Percentiles rank a stretch among this genome's conserved stretches.
Conservation (phyloP, 2,329 filamentous ascomycete genomes). For the Neocatenulostroma microsporum region DNA sequence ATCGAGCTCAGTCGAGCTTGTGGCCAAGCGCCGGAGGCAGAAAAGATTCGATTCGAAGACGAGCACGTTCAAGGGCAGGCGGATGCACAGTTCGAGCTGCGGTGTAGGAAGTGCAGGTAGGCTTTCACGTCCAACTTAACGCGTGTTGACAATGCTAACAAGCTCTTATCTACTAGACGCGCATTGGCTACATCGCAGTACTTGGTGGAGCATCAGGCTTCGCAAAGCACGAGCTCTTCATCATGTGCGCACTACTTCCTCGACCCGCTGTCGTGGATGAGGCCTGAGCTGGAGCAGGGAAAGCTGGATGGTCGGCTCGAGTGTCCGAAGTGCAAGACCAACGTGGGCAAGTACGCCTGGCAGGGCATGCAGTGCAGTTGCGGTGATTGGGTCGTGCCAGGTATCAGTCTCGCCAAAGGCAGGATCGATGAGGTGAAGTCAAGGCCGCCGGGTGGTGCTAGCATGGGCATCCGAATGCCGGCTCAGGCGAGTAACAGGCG, state of each 20-base stretch:
- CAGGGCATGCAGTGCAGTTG: conserved; percentile 91
- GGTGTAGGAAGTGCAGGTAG: conserved; percentile 86
- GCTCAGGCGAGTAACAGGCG: neutral
- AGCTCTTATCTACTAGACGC: conserved; percentile 40
- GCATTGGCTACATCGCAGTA: conserved; percentile 59
- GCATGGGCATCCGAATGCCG: conserved; percentile 30
- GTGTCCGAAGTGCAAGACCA: conserved; percentile 78
- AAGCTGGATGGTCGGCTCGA: conserved; percentile 74
- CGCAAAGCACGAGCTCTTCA: conserved; percentile 13
- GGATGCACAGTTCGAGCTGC: conserved; percentile 52
- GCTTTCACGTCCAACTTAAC: conserved; percentile 16
- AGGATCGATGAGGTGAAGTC: conserved; percentile 63
- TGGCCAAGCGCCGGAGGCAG: conserved; percentile 67
- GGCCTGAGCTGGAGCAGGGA: conserved; percentile 70
- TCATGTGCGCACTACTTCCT: conserved; percentile 81
- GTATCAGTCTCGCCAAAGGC: conserved; percentile 75
- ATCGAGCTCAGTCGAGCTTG: conserved; percentile 61
- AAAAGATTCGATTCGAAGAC: conserved; percentile 74
- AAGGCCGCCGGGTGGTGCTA: conserved; percentile 13
- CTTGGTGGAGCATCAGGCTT: conserved; percentile 53
- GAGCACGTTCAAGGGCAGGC: conserved; percentile 42
- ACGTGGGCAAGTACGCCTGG: conserved; percentile 92
- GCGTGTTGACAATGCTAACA: too few species aligned
- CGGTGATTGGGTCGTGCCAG: conserved; percentile 81
- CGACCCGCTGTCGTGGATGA: conserved; percentile 94